A percentile compares a stretch with the other conserved stretches of the same genome.
Conservation (phyloP, 108 stramenopile genomes). For the Schizochytrium sp. region DNA sequence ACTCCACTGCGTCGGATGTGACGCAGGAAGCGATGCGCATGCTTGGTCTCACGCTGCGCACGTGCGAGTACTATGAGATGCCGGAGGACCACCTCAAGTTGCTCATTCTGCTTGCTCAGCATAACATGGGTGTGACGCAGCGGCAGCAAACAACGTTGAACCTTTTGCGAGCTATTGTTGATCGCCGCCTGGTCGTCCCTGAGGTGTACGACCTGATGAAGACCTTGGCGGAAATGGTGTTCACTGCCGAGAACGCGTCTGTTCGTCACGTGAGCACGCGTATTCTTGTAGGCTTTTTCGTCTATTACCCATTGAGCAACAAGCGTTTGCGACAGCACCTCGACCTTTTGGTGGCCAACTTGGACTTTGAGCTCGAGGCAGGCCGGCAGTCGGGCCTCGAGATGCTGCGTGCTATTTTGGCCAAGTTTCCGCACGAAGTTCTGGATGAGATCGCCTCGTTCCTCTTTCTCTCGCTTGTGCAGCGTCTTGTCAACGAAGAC, state of each 20-base stretch:
- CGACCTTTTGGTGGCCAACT: slow-evolving; percentile 11
- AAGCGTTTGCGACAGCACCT: slow-evolving; percentile 11
- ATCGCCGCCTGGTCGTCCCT: not conserved
- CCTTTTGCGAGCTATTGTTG: not conserved
- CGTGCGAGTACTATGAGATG: not conserved
- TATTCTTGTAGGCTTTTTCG: slow-evolving; percentile 14
- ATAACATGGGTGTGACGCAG: not conserved
- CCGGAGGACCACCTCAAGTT: not conserved
- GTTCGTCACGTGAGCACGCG: not conserved
- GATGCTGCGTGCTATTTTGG: not conserved
- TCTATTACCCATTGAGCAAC: slow-evolving; percentile 19
- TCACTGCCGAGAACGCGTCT: not conserved
- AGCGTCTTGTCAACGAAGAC: not conserved
- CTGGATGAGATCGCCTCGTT: not conserved
- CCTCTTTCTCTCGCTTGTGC: not conserved
- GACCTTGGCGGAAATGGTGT: not conserved
- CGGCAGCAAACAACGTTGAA: not conserved
- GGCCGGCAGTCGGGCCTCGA: slow-evolving; percentile 18
- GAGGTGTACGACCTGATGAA: slow-evolving; percentile 31
- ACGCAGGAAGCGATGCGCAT: not conserved
- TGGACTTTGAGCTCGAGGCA: not conserved
- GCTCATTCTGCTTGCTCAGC: not conserved
- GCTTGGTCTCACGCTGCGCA: not conserved
- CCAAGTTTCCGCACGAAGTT: not conserved
- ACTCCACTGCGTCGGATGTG: not conserved